These are phyloP conservation scores for Agrocybe chaxingu DNA, from an alignment of 768 basidiomycete species.

Conservation along the genomic window DNA sequence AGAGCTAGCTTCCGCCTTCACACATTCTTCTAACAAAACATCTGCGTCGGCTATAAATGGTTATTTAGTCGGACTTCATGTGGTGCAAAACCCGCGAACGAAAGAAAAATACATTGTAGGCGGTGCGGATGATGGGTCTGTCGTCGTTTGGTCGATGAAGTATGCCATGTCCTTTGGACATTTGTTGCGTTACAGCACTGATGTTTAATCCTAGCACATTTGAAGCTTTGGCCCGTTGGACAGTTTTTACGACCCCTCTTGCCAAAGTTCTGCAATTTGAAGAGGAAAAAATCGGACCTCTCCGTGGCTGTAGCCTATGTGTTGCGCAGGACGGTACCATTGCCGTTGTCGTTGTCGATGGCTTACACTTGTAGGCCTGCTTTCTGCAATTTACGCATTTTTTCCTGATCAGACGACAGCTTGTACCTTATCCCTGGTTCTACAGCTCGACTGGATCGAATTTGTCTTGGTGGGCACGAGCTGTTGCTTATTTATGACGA, in stretches of 20 bases:
- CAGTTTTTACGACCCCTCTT: constrained; percentile 67
- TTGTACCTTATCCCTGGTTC: constrained; percentile 82
- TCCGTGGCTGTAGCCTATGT: constrained; percentile 70
- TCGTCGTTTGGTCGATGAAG: constrained; percentile 71
- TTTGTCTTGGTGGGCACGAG: constrained; percentile 68
- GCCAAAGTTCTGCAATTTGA: constrained; percentile 53
- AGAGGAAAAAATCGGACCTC: constrained; percentile 47
- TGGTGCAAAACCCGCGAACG: constrained; percentile 55
- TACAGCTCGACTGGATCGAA: constrained; percentile 54
- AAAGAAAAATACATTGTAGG: constrained; percentile 66
- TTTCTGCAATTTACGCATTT: not conserved
- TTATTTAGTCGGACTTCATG: constrained; percentile 46
- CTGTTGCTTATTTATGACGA: constrained; percentile 75
- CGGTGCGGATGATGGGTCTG: constrained; percentile 75
- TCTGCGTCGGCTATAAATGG: constrained; percentile 50
- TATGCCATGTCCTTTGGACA: constrained; percentile 21
- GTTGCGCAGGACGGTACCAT: constrained; percentile 78
- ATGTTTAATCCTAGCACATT: constrained; percentile 44
- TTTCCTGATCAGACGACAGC: constrained; percentile 32
- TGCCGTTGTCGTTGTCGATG: constrained; percentile 71
- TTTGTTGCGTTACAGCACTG: not conserved
- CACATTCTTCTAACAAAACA: constrained; percentile 25
- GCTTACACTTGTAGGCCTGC: constrained; percentile 69
- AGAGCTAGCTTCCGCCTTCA: constrained; percentile 17
- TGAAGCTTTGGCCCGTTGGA: constrained; percentile 67